Evolutionary conservation across 345 rosid genomes (phyloP).

Genomic region (Eucalyptus erythrocorys): DNA sequence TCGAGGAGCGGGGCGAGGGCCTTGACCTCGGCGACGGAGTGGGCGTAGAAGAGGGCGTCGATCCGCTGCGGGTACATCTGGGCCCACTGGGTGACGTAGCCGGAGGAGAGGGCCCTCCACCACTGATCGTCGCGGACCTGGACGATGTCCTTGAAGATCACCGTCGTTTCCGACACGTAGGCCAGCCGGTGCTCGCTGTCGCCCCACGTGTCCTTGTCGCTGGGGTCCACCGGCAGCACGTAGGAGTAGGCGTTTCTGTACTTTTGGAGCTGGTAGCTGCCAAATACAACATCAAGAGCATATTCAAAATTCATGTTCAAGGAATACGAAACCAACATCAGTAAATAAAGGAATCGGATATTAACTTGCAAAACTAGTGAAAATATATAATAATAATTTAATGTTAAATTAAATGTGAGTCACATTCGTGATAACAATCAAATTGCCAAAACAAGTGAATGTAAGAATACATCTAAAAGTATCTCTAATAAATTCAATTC

Average conservation of each 20-base stretch:
- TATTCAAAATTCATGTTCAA: not conserved
- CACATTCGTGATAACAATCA: not conserved
- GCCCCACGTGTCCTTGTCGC: conserved; percentile 92
- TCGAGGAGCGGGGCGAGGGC: conserved; percentile 71
- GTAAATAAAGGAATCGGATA: not conserved
- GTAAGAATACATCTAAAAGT: not conserved
- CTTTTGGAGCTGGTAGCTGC: conserved; percentile 97
- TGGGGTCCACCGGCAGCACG: conserved; percentile 87
- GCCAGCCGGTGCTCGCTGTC: conserved; percentile 98
- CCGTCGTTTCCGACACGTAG: conserved; percentile 91
- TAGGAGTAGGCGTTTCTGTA: conserved; percentile 85
- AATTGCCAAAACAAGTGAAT: not conserved
- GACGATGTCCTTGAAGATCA: conserved; percentile 85
- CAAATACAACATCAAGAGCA: not conserved
- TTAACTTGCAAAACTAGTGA: not conserved
- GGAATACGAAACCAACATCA: not conserved
- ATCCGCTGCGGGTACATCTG: conserved; percentile 91
- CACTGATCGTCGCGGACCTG: conserved; percentile 94
- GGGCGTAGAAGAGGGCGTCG: conserved; percentile 89
- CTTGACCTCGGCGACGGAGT: conserved; percentile 63
- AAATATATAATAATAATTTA: not conserved
- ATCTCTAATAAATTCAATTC: not conserved
- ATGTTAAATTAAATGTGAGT: not conserved
- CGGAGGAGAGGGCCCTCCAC: conserved; percentile 88
- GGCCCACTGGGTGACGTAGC: conserved; percentile 96